Conservation (phyloP, 2,329 filamentous ascomycete species). For the Alternaria gaisen region DNA sequence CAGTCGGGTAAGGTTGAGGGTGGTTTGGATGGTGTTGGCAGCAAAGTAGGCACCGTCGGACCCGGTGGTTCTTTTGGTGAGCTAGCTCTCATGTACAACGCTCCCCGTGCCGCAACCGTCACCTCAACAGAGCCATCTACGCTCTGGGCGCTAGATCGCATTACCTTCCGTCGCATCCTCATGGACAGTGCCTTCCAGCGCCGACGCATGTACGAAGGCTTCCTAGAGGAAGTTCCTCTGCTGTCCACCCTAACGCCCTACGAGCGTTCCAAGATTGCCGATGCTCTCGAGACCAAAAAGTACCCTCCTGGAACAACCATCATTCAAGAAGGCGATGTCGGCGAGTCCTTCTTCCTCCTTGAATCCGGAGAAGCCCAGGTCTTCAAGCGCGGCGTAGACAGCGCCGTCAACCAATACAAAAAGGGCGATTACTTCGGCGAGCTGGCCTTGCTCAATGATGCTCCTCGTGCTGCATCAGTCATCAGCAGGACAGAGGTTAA, state of each 20-base stretch:
- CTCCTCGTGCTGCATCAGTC: conserved; percentile 89
- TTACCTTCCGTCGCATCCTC: conserved; percentile 96
- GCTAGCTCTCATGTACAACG: conserved; percentile 98
- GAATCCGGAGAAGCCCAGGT: conserved; percentile 88
- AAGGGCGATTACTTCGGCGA: conserved; percentile 99
- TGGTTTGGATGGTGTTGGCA: conserved; percentile 82
- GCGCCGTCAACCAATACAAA: conserved; percentile 79
- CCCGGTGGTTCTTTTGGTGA: conserved; percentile 95
- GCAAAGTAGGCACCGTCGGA: conserved; percentile 81
- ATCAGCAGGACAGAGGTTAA: conserved; percentile 87
- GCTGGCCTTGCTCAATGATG: conserved; percentile 90
- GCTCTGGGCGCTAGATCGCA: conserved; percentile 92
- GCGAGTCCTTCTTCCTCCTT: conserved; percentile 89
- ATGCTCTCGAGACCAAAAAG: conserved; percentile 91
- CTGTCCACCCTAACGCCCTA: conserved; percentile 85
- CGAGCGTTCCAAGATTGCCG: conserved; percentile 96
- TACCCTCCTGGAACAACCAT: conserved; percentile 81
- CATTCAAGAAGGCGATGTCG: conserved; percentile 90
- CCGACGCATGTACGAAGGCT: conserved; percentile 95
- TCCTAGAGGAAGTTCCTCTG: conserved; percentile 91
- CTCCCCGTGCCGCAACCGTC: conserved; percentile 92
- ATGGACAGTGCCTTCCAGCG: conserved; percentile 98
- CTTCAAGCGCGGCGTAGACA: conserved; percentile 76
- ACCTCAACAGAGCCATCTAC: conserved; percentile 83
- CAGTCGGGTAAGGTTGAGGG: conserved; percentile 77